These are phyloP conservation scores for Drosera spatulata DNA, from an alignment of 179 eudicot genomes.

Conservation along the genomic window DNA sequence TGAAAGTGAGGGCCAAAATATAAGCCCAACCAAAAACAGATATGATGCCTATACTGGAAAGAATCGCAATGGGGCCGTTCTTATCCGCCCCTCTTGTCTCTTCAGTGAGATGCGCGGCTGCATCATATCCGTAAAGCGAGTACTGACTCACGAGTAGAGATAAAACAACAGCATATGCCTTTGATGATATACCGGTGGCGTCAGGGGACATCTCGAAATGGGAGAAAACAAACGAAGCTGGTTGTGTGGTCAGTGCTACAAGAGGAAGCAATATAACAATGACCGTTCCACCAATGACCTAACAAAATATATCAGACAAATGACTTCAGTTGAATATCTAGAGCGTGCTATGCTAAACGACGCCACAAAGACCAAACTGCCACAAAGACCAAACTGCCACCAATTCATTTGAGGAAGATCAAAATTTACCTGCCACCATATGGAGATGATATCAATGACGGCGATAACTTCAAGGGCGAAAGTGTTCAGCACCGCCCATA, in stretches of 20 bases:
- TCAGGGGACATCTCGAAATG: conserved; percentile 29
- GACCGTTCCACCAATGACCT: conserved; percentile 48
- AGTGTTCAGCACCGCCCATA: conserved; percentile 59
- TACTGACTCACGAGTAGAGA: conserved; percentile 58
- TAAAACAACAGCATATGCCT: conserved; percentile 36
- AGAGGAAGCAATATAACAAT: conserved; percentile 53
- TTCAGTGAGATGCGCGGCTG: conserved; percentile 57
- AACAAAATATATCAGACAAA: not conserved
- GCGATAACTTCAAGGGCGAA: conserved; percentile 59
- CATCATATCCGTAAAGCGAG: conserved; percentile 58
- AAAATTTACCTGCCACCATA: conserved; percentile 54
- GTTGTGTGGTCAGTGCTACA: conserved; percentile 38
- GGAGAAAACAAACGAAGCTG: conserved; percentile 53
- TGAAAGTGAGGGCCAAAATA: conserved; percentile 53
- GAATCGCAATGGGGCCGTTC: conserved; percentile 58
- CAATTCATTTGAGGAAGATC: not conserved
- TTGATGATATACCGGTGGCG: conserved; percentile 33
- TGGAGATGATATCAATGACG: conserved; percentile 37
- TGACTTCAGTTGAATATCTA: not conserved
- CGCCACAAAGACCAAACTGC: not conserved
- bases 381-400: too few relatives aligned
- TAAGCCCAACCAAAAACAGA: conserved; percentile 55
- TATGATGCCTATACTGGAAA: conserved; percentile 53
- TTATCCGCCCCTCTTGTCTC: conserved; percentile 59
- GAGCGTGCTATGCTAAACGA: not conserved